Percentiles rank a stretch among this genome's conserved stretches.
phyloP scores from a whole-genome alignment of 805 yeast species.

The Blastobotrys chiropterorum region DNA sequence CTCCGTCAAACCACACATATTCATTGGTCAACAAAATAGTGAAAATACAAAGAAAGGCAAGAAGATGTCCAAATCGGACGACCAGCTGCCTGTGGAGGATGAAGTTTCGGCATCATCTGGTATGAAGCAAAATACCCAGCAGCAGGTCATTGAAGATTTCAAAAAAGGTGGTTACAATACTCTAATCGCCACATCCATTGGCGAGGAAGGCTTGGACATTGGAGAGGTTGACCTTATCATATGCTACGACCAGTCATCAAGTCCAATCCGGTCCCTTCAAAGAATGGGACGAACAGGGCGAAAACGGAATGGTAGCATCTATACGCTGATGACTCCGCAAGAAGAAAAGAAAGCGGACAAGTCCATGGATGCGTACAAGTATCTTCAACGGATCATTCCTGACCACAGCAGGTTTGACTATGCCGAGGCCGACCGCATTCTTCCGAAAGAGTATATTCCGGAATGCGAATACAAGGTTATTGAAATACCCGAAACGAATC shows the following conservation, averaged over 20 bases:
- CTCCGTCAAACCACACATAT: constrained; percentile 64
- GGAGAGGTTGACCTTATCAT: constrained; percentile 95
- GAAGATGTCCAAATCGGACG: neutral
- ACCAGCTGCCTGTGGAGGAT: neutral
- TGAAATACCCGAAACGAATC: constrained; percentile 66
- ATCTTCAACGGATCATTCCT: constrained; percentile 59
- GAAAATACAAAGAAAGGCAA: neutral
- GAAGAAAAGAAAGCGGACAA: constrained; percentile 76
- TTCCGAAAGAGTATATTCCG: constrained; percentile 57
- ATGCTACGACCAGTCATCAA: constrained; percentile 87
- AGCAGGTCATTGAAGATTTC: constrained; percentile 67
- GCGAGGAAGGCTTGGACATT: constrained; percentile 97
- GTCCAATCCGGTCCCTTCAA: constrained; percentile 90
- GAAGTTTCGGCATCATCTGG: constrained; percentile 62
- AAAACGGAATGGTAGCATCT: constrained; percentile 79
- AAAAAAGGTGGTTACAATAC: constrained; percentile 68
- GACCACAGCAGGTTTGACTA: constrained; percentile 30
- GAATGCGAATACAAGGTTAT: constrained; percentile 49
- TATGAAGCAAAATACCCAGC: constrained; percentile 87
- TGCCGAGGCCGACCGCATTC: constrained; percentile 52
- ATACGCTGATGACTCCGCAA: constrained; percentile 65
- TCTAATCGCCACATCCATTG: constrained; percentile 92
- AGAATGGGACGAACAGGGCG: constrained; percentile 99
- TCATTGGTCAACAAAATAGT: constrained; percentile 67
- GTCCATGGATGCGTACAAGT: constrained; percentile 78